Evolutionary conservation across 148 eudicot species (phyloP).

Genomic region (Nepenthes gracilis): DNA sequence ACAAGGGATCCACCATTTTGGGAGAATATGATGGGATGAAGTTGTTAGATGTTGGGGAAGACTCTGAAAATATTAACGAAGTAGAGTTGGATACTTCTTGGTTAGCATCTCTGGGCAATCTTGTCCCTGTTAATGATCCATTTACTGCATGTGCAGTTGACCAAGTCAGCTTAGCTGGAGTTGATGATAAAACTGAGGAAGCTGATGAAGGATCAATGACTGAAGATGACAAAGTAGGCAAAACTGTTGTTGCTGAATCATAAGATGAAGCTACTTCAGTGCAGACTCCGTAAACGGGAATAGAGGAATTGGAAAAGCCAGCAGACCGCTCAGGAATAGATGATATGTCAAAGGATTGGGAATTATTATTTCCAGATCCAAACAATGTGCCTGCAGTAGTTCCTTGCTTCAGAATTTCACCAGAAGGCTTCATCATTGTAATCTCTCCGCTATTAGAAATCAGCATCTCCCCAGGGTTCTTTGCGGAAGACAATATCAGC

Average conservation of each 20-base stretch:
- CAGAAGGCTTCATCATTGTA: constrained; percentile 14
- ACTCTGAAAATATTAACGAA: not conserved
- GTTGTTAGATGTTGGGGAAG: not conserved
- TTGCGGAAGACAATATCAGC: constrained; percentile 15
- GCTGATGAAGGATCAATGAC: constrained; percentile 12
- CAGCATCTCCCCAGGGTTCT: constrained; percentile 16
- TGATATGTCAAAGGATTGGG: constrained; percentile 12
- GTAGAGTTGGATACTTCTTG: not conserved
- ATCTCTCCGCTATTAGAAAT: constrained; percentile 3
- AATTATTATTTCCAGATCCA: constrained; percentile 11
- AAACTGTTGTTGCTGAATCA: constrained; percentile 12
- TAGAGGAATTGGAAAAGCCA: constrained; percentile 12
- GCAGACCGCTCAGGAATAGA: constrained; percentile 12
- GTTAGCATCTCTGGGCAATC: not conserved
- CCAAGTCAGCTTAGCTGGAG: constrained; percentile 14
- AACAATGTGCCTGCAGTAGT: constrained; percentile 15
- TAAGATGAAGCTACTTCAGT: constrained; percentile 9
- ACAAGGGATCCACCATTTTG: not conserved
- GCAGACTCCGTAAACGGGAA: constrained; percentile 16
- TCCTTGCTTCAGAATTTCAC: constrained; percentile 15
- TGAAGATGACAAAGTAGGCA: constrained; percentile 16
- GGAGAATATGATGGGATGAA: not conserved
- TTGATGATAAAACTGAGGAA: constrained; percentile 16
- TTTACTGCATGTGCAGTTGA: constrained; percentile 11
- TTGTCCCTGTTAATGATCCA: constrained; percentile 1